A percentile compares a stretch with the other conserved stretches of the same genome.
phyloP scores from a whole-genome alignment of 345 rosid genomes.

The Viola odorata region DNA sequence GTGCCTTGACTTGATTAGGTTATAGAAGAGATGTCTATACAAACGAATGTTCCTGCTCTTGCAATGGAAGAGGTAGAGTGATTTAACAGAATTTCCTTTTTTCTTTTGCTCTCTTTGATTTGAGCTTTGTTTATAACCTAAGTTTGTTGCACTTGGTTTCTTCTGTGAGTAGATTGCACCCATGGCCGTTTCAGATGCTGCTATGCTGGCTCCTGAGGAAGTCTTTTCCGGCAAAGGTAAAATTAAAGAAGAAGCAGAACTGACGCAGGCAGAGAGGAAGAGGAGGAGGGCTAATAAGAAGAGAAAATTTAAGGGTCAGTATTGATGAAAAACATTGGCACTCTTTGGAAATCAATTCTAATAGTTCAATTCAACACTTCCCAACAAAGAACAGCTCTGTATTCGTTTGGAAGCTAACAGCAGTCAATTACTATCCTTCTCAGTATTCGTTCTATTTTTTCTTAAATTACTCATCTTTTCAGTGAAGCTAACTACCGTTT shows the following conservation, averaged over 20 bases:
- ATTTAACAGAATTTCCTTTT: background rate
- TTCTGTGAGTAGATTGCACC: constrained; percentile 71
- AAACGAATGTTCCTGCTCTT: constrained; percentile 85
- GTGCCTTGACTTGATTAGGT: constrained; percentile 40
- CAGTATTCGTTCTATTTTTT: background rate
- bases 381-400: too few species aligned
- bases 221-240: constrained; percentile 78
- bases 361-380: too few species aligned
- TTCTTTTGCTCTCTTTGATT: background rate
- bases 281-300: constrained; percentile 98
- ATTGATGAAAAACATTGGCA: background rate
- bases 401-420: background rate
- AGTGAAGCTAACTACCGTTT: constrained; percentile 7
- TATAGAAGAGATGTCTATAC: constrained; percentile 86
- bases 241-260: constrained; percentile 77
- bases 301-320: constrained; percentile 72
- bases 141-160: constrained; percentile 9
- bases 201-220: constrained; percentile 98
- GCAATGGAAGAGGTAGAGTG: constrained; percentile 91
- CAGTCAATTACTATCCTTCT: background rate
- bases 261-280: constrained; percentile 77
- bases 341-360: background rate
- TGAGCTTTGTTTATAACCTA: background rate
- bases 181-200: constrained; percentile 84
- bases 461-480: background rate